phyloP scores from a whole-genome alignment of 495 filamentous ascomycete genomes.

The Penicillium cinerascens region DNA sequence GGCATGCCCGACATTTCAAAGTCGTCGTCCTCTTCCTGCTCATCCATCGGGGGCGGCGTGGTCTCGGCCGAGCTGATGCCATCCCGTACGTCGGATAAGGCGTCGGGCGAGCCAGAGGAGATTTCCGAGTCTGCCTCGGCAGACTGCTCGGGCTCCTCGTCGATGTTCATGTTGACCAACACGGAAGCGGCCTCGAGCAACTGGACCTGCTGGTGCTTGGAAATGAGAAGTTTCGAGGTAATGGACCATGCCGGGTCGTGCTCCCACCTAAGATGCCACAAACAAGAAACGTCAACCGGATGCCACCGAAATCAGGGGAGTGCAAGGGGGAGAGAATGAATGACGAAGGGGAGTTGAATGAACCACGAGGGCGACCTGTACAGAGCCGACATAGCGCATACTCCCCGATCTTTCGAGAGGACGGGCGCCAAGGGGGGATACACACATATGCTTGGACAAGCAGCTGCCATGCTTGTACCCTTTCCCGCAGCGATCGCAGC shows the following conservation, averaged over 20 bases:
- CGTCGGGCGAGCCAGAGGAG: conserved; percentile 77
- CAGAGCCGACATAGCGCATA: conserved; percentile 46
- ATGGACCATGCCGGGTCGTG: conserved; percentile 97
- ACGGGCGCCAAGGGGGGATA: conserved; percentile 52
- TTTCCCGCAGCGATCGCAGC: conserved; percentile 98
- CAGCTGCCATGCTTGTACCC: conserved; percentile 99
- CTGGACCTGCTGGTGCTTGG: conserved; percentile 99
- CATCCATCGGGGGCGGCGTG: conserved; percentile 52
- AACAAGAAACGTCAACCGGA: conserved; percentile 46
- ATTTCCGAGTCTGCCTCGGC: conserved; percentile 70
- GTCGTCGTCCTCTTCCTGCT: conserved; percentile 42
- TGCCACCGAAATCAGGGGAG: conserved; percentile 16
- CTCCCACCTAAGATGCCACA: conserved; percentile 77
- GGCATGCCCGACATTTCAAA: conserved; percentile 40
- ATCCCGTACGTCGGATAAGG: conserved; percentile 71
- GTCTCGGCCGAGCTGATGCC: conserved; percentile 57
- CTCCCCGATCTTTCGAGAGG: conserved; percentile 33
- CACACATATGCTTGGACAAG: conserved; percentile 99
- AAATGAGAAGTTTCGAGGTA: conserved; percentile 97
- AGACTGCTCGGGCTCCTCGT: conserved; percentile 51
- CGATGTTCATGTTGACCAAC: conserved; percentile 84
- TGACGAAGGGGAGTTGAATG: conserved; percentile 20
- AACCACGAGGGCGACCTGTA: conserved; percentile 47
- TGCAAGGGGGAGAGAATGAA: conserved; percentile 12
- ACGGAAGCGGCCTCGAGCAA: conserved; percentile 95